A percentile compares a stretch with the other conserved stretches of the same genome.
Evolutionary conservation across 495 filamentous ascomycete species (phyloP).

Genomic region (Penicillium goetzii): DNA sequence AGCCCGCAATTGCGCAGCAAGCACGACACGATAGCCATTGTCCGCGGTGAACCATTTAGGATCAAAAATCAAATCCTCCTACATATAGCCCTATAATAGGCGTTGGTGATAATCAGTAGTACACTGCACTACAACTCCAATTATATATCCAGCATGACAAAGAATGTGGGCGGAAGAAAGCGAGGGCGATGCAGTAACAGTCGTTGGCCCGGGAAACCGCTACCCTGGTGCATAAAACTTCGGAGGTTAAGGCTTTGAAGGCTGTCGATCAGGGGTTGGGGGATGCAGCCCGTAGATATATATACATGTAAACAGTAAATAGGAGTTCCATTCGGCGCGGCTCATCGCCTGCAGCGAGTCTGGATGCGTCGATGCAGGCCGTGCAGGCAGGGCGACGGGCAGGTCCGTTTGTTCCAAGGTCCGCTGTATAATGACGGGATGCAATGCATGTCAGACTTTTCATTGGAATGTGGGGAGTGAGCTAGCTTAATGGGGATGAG

Average conservation of each 20-base stretch:
- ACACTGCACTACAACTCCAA: background rate
- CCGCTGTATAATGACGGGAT: constrained; percentile 23
- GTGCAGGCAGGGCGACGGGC: constrained; percentile 9
- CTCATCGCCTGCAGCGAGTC: background rate
- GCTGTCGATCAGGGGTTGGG: constrained; percentile 29
- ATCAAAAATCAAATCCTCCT: constrained; percentile 9
- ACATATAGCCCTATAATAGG: background rate
- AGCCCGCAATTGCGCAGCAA: background rate
- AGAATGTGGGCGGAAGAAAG: constrained; percentile 25
- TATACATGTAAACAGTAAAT: constrained; percentile 14
- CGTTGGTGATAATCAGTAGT: background rate
- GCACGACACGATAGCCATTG: background rate
- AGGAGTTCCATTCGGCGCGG: background rate
- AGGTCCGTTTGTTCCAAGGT: constrained; percentile 14
- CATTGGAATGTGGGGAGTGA: constrained; percentile 35
- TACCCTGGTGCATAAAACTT: background rate
- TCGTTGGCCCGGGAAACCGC: constrained; percentile 6
- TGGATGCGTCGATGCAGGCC: constrained; percentile 6
- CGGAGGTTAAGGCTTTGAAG: background rate
- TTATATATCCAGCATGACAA: constrained; percentile 8
- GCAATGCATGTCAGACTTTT: constrained; percentile 34
- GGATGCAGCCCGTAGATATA: constrained; percentile 24
- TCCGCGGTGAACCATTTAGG: background rate
- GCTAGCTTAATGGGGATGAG: background rate
- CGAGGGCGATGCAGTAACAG: constrained; percentile 21